Base-by-base conservation (phyloP, 805 yeast genomes). In the Kregervanrija fluxuum region DNA sequence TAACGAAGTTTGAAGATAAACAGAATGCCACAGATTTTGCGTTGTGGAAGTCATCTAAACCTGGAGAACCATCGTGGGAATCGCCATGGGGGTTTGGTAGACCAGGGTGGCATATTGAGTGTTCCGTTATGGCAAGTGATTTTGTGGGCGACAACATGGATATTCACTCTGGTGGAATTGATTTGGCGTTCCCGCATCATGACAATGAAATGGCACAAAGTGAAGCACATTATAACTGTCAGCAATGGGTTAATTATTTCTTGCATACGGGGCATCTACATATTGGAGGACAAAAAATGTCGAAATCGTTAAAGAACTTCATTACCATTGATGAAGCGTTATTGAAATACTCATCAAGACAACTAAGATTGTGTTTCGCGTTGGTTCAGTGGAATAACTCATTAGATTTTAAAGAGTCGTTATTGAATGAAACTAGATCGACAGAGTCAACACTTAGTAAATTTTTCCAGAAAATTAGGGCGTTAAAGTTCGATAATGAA, bases 81-180 rank as follows among this genome's bases (percentile, higher is more conserved):
- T 87, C 96, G 2, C 90, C 91, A 28, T 93, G 98, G 98, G 99
- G 99, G 22, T 72, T 72, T 47, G 99, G 99, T 43, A 82, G 99
- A 64, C 99, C 99, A 11, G 99, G 99, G 4, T 93, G 99, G 99
- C 99, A 93, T 64, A 93, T 93, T 63, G 99, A 93, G 68, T 93
- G 99, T 74, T 89, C 97, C 8, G 99, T 93, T 15, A 93, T 93
- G 99, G 98, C 98, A 1, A 76, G 89, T 42, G 95, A 89, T 54
- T 75, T 90, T 39, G 74, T 85, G 34, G 98, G 98, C 4, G 66
- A 76, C 15, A 73, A 74, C 47, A 85, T 93, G 75, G 99, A 93
- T 65, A 87, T 93, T 53, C 99, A 93, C 62, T 82, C 95, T 13
- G 99, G 99, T 47, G 99, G 99, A 52, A 80, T 93, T 44, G 99